Evolutionary conservation across 2,329 filamentous ascomycete species (phyloP).

Genomic region (Xylariaceae sp.): DNA sequence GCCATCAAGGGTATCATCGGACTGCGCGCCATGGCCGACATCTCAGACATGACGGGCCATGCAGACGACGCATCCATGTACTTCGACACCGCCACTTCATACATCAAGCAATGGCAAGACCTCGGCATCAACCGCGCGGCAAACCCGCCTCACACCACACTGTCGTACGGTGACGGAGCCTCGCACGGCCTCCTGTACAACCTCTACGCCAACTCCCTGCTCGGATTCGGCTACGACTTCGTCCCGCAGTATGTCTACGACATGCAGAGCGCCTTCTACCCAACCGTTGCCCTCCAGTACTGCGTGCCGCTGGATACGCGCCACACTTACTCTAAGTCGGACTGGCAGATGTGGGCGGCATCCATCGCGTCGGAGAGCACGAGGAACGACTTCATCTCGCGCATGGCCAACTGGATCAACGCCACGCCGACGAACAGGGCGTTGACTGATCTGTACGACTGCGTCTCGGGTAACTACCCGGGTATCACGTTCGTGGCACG

Average conservation of each 20-base stretch:
- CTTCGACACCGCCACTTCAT: slow-evolving; percentile 57
- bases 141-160: slow-evolving; percentile 60
- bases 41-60: slow-evolving; percentile 59
- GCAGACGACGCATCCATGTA: slow-evolving; percentile 54
- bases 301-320: slow-evolving; percentile 79
- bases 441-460: slow-evolving; percentile 74
- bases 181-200: slow-evolving; percentile 66
- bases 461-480: slow-evolving; percentile 61
- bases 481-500: slow-evolving; percentile 67
- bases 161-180: slow-evolving; percentile 64
- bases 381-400: slow-evolving; percentile 59
- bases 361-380: slow-evolving; percentile 61
- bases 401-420: slow-evolving; percentile 69
- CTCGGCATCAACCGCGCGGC: slow-evolving; percentile 64
- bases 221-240: slow-evolving; percentile 61
- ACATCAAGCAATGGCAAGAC: slow-evolving; percentile 67
- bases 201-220: slow-evolving; percentile 70
- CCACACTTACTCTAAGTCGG: slow-evolving; percentile 76
- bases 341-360: slow-evolving; percentile 85
- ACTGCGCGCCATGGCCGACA: slow-evolving; percentile 71
- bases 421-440: slow-evolving; percentile 65
- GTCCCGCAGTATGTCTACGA: slow-evolving; percentile 71
- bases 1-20: slow-evolving; percentile 80
- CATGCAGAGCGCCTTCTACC: slow-evolving; percentile 73
- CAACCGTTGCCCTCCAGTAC: slow-evolving; percentile 63